phyloP scores from a whole-genome alignment of 768 basidiomycete genomes.

The Pleurotus platypus region DNA sequence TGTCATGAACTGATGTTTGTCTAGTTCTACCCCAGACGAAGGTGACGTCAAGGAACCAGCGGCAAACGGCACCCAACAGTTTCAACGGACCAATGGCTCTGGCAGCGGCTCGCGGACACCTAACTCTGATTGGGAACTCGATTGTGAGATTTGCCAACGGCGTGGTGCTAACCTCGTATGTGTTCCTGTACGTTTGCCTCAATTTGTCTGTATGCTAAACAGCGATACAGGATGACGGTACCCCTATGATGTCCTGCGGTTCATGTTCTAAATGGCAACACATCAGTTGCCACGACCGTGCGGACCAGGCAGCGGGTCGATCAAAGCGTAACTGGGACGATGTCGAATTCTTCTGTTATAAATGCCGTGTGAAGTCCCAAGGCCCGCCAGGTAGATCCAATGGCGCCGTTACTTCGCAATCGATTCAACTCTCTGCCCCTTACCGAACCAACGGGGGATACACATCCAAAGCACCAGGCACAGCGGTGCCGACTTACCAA shows the following conservation, averaged over 20 bases:
- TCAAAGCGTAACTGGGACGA: constrained; percentile 77
- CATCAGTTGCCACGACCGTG: constrained; percentile 76
- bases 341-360: constrained; percentile 78
- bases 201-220: constrained; percentile 9
- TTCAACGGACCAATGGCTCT: constrained; percentile 18
- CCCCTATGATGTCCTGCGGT: constrained; percentile 79
- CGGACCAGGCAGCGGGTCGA: constrained; percentile 60
- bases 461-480: not conserved
- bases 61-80: constrained; percentile 5
- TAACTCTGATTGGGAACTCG: constrained; percentile 76
- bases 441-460: not conserved
- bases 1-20: not conserved
- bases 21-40: not conserved
- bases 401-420: not conserved
- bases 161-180: constrained; percentile 72
- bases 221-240: constrained; percentile 65
- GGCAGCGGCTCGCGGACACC: constrained; percentile 48
- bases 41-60: not conserved
- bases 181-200: constrained; percentile 9
- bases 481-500: not conserved
- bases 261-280: constrained; percentile 88
- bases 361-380: constrained; percentile 31
- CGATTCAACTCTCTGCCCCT: constrained; percentile 3
- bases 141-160: constrained; percentile 82
- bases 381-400: constrained; percentile 12